These are phyloP conservation scores for Aspergillus intermedius DNA, from an alignment of 2,329 filamentous ascomycete genomes.

Conservation along the genomic window DNA sequence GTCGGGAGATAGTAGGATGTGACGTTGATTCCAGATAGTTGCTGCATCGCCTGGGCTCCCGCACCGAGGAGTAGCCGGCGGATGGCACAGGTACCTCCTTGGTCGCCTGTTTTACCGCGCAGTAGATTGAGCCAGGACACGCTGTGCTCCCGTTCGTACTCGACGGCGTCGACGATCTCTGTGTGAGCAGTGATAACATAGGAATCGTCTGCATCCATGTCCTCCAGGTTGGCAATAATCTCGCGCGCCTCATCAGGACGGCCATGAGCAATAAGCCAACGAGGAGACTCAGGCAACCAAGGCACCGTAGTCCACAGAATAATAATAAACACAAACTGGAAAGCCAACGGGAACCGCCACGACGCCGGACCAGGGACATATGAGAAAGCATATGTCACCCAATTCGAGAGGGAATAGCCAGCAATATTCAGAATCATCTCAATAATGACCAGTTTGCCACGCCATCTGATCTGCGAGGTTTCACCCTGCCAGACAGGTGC, in stretches of 20 bases:
- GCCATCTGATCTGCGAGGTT: conserved; percentile 37
- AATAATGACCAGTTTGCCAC: conserved; percentile 21
- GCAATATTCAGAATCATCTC: conserved; percentile 23
- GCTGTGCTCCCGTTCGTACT: conserved; percentile 45
- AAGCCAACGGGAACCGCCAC: conserved; percentile 26
- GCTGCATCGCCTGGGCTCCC: conserved; percentile 35
- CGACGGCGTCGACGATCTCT: conserved; percentile 43
- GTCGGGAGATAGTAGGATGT: conserved; percentile 36
- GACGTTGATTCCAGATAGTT: conserved; percentile 33
- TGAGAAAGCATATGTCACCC: conserved; percentile 39
- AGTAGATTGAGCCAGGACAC: conserved; percentile 47
- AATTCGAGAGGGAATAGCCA: conserved; percentile 40
- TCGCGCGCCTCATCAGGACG: conserved; percentile 32
- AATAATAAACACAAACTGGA: conserved; percentile 26
- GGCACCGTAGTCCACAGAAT: conserved; percentile 19
- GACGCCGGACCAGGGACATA: conserved; percentile 29
- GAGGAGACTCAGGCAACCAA: conserved; percentile 32
- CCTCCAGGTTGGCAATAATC: conserved; percentile 35
- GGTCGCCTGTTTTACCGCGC: conserved; percentile 31
- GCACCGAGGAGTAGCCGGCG: conserved; percentile 42
- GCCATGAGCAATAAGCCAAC: conserved; percentile 18
- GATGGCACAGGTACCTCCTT: conserved; percentile 29
- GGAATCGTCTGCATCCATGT: conserved; percentile 29
- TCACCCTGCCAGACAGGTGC: conserved; percentile 47
- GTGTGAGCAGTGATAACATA: conserved; percentile 37